Evolutionary conservation across 768 basidiomycete species (phyloP).

Genomic region (Phlebiopsis flavidoalba): DNA sequence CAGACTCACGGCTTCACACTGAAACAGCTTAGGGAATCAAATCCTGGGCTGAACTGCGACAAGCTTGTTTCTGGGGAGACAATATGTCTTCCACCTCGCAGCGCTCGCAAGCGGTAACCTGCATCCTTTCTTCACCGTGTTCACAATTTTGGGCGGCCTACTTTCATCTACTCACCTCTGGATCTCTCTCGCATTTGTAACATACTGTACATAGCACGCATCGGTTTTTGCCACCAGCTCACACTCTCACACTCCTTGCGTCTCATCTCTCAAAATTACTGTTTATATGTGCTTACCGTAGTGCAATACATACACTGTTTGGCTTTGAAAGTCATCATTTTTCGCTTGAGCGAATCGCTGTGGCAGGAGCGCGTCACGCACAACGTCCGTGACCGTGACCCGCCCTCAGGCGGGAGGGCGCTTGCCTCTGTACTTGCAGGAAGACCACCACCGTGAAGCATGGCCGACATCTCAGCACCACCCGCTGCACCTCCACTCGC

Average conservation of each 20-base stretch:
- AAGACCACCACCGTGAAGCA: constrained; percentile 13
- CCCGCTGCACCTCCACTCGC: constrained; percentile 18
- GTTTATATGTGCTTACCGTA: background rate
- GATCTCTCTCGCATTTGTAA: background rate
- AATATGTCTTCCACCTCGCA: constrained; percentile 42
- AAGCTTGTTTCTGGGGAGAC: constrained; percentile 50
- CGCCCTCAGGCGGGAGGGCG: background rate
- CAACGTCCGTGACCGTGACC: background rate
- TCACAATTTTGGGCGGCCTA: background rate
- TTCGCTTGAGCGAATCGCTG: too few species aligned
- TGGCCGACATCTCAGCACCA: constrained; percentile 27
- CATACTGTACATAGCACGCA: background rate
- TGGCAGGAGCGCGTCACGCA: background rate
- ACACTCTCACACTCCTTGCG: too few species aligned
- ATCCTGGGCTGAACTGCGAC: constrained; percentile 48
- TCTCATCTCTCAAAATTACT: background rate
- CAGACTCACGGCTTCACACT: constrained; percentile 40
- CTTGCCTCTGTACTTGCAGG: background rate
- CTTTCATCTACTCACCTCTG: background rate
- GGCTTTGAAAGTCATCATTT: background rate
- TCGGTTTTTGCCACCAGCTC: background rate
- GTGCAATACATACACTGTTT: background rate
- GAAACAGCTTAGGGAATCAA: constrained; percentile 35
- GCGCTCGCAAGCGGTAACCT: background rate
- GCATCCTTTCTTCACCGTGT: background rate